A percentile compares a stretch with the other conserved stretches of the same genome.
Evolutionary conservation across 306 rosid species (phyloP).

Genomic region (Oemleria cerasiformis): DNA sequence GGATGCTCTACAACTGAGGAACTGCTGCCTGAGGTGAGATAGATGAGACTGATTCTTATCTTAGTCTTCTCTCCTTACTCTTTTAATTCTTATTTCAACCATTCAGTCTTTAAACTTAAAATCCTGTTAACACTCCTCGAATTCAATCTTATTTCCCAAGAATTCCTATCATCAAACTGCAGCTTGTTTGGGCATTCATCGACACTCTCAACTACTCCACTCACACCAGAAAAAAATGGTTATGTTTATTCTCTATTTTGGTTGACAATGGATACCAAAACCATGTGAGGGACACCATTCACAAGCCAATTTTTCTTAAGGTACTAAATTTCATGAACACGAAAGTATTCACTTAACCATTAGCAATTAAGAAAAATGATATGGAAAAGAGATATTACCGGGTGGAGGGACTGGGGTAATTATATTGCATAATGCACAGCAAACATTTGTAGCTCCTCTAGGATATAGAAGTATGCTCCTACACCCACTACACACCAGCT

Average conservation of each 20-base stretch:
- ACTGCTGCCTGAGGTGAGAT: not conserved
- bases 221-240: not conserved
- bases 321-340: not conserved
- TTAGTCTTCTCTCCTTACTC: not conserved
- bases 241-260: not conserved
- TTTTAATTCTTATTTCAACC: not conserved
- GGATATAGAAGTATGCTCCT: constrained; percentile 88
- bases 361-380: not conserved
- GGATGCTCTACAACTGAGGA: not conserved
- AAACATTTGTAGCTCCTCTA: constrained; percentile 91
- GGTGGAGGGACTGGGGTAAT: constrained; percentile 86
- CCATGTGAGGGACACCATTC: not conserved
- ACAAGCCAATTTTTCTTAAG: not conserved
- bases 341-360: not conserved
- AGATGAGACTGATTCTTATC: not conserved
- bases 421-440: constrained; percentile 86
- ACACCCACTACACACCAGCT: constrained; percentile 90
- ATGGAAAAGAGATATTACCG: constrained; percentile 40
- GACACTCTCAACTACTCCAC: not conserved
- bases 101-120: not conserved
- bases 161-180: not conserved
- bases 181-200: not conserved
- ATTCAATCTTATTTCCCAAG: not conserved
- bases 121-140: not conserved
- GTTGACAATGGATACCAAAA: not conserved